Evolutionary conservation across 192 early-diverging fungal species (phyloP).

Genomic region (Podila epigama): DNA sequence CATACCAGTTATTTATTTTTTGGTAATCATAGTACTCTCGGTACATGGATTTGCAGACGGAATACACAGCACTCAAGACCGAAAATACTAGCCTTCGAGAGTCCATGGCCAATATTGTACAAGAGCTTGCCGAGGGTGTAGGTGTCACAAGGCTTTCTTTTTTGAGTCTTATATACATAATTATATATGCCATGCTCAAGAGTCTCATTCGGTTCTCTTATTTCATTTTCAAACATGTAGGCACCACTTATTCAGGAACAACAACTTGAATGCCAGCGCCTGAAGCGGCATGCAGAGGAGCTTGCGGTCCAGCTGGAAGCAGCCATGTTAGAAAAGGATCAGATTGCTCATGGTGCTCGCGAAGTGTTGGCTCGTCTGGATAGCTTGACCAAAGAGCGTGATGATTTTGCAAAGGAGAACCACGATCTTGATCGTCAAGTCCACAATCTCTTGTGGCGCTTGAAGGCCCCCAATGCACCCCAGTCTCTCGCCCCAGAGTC

Average conservation of each 20-base stretch:
- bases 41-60: slow-evolving; percentile 60
- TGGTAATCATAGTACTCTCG: slow-evolving; percentile 57
- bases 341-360: slow-evolving; percentile 21
- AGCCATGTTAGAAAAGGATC: slow-evolving; percentile 46
- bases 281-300: slow-evolving; percentile 59
- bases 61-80: slow-evolving; percentile 51
- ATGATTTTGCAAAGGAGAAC: slow-evolving; percentile 61
- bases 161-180: background rate
- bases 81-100: slow-evolving; percentile 60
- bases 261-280: slow-evolving; percentile 59
- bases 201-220: background rate
- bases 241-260: slow-evolving; percentile 66
- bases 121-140: slow-evolving; percentile 52
- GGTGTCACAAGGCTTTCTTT: background rate
- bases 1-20: too few species aligned
- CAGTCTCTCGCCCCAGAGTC: slow-evolving; percentile 52
- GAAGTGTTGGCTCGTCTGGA: slow-evolving; percentile 45
- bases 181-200: background rate
- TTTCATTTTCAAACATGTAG: slow-evolving; percentile 11
- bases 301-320: slow-evolving; percentile 58
- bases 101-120: slow-evolving; percentile 63
- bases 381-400: slow-evolving; percentile 54
- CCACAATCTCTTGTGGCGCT: slow-evolving; percentile 57
- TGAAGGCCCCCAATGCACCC: slow-evolving; percentile 59
- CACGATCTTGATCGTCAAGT: slow-evolving; percentile 64